Percentiles rank a stretch among this genome's conserved stretches.
phyloP scores from a whole-genome alignment of 2,329 filamentous ascomycete genomes.

The Coleophoma eucalyptorum region DNA sequence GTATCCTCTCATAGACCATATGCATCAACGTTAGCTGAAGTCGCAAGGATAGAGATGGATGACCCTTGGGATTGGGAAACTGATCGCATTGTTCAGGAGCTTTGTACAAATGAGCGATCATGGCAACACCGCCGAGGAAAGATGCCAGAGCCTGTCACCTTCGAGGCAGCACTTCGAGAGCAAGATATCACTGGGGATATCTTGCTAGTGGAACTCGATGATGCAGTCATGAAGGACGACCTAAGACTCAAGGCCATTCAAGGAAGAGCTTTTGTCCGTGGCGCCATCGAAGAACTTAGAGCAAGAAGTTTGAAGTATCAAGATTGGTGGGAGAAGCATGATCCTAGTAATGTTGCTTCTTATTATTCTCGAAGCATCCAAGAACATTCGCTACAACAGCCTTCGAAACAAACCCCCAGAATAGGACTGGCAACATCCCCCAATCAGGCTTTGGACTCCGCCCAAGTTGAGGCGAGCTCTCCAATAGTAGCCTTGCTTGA shows the following conservation, averaged over 20 bases:
- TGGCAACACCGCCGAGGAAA: constrained; percentile 35
- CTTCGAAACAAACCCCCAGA: background rate
- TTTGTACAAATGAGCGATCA: constrained; percentile 53
- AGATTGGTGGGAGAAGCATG: background rate
- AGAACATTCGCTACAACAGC: background rate
- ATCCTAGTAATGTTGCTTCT: background rate
- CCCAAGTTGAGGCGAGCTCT: too few species aligned
- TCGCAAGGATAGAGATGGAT: constrained; percentile 9
- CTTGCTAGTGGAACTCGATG: constrained; percentile 18
- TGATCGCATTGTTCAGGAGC: constrained; percentile 60
- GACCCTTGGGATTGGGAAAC: constrained; percentile 77
- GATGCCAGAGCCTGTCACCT: constrained; percentile 45
- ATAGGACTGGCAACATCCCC: background rate
- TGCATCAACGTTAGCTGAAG: too few species aligned
- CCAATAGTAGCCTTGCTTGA: too few species aligned
- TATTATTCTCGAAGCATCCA: background rate
- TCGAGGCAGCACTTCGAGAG: constrained; percentile 54
- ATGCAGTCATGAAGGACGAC: constrained; percentile 18
- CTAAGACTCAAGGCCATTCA: constrained; percentile 18
- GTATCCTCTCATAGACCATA: too few species aligned
- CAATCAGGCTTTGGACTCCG: background rate
- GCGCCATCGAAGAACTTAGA: constrained; percentile 54
- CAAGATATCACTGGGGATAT: constrained; percentile 45
- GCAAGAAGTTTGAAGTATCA: constrained; percentile 46
- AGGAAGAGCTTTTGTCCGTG: constrained; percentile 36